These are phyloP conservation scores for Aspergillus sp. DNA, from an alignment of 2,329 filamentous ascomycete genomes.

Conservation along the genomic window DNA sequence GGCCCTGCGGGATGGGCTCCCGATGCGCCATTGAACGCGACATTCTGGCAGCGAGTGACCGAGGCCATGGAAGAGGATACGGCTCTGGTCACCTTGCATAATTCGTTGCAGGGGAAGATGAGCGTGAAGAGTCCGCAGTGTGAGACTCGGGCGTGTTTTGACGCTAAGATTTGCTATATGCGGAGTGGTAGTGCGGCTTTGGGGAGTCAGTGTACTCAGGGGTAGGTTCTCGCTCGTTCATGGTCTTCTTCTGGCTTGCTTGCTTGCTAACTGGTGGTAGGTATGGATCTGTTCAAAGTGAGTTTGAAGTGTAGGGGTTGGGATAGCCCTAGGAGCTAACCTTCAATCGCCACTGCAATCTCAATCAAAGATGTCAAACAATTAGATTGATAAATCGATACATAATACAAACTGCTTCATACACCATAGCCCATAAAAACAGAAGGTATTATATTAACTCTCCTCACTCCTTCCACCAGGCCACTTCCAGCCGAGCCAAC, in stretches of 20 bases:
- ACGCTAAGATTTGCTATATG: slow-evolving; percentile 54
- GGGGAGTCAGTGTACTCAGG: slow-evolving; percentile 46
- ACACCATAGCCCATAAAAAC: background rate
- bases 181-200: slow-evolving; percentile 47
- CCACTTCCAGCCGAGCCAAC: background rate
- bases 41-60: slow-evolving; percentile 52
- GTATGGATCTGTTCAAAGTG: slow-evolving; percentile 36
- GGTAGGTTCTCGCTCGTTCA: slow-evolving; percentile 23
- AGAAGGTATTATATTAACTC: background rate
- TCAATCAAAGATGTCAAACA: background rate
- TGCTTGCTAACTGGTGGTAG: slow-evolving; percentile 8
- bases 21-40: slow-evolving; percentile 48
- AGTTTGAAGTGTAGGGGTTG: slow-evolving; percentile 14
- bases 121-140: slow-evolving; percentile 46
- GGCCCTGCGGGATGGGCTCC: slow-evolving; percentile 38
- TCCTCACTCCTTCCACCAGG: background rate
- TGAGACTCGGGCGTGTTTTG: slow-evolving; percentile 43
- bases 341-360: background rate
- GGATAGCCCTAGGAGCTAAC: background rate
- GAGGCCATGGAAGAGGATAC: slow-evolving; percentile 48
- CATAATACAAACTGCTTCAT: background rate
- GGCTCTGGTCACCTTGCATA: slow-evolving; percentile 43
- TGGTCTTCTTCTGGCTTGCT: background rate
- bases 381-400: background rate
- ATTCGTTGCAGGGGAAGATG: slow-evolving; percentile 46